These are phyloP conservation scores for Pilasporangium apinafurcum DNA, from an alignment of 352 stramenopile species.

Conservation along the genomic window DNA sequence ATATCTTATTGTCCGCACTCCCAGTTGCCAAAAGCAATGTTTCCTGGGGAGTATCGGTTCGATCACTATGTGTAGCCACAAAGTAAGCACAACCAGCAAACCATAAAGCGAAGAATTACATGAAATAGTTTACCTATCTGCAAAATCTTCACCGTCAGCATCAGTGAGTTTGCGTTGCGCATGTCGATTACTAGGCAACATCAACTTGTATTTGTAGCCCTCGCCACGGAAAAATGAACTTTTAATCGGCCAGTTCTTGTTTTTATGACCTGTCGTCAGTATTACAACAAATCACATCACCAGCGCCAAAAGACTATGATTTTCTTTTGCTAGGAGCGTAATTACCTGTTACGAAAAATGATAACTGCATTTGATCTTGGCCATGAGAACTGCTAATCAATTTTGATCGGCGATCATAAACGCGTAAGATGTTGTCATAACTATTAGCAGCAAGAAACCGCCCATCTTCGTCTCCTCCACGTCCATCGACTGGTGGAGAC, in stretches of 20 bases:
- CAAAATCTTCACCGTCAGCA: conserved; percentile 67
- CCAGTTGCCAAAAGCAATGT: conserved; percentile 79
- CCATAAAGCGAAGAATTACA: neutral
- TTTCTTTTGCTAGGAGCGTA: no score
- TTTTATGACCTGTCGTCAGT: conserved; percentile 88
- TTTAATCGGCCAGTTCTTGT: conserved; percentile 90
- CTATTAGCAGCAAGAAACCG: conserved; percentile 83
- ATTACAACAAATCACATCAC: no score
- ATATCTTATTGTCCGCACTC: conserved; percentile 85
- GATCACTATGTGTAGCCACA: conserved; percentile 9
- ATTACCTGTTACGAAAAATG: conserved; percentile 70
- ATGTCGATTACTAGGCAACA: conserved; percentile 42
- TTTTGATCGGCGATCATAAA: conserved; percentile 82
- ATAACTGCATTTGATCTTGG: conserved; percentile 73
- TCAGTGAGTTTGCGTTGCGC: conserved; percentile 69
- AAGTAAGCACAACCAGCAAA: neutral
- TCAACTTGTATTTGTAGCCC: conserved; percentile 83
- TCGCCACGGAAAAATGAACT: conserved; percentile 86
- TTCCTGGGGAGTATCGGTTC: conserved; percentile 46
- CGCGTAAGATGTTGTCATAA: conserved; percentile 87
- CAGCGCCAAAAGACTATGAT: no score
- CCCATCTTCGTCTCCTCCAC: conserved; percentile 55
- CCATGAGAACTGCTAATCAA: conserved; percentile 69
- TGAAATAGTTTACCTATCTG: conserved; percentile 30
- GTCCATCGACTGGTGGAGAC: conserved; percentile 58